A percentile compares a stretch with the other conserved stretches of the same genome.
Evolutionary conservation across 225 moss, liverwort and hornwort species (phyloP).

Genomic region (Polytrichum formosum): DNA sequence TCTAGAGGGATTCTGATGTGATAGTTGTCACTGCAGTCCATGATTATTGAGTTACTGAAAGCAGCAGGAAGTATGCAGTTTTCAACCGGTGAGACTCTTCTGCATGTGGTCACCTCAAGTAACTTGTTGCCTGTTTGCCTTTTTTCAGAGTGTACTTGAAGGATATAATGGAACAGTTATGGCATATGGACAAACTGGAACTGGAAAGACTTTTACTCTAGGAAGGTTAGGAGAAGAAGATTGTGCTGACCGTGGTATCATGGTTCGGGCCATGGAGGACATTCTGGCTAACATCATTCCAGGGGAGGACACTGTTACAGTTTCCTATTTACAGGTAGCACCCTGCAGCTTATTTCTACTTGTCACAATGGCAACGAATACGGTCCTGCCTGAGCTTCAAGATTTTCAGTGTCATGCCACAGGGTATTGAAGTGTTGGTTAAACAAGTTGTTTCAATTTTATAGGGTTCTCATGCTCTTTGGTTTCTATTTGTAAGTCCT

Average conservation of each 20-base stretch:
- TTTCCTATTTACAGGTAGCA: constrained; percentile 80
- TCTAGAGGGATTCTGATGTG: too few species aligned
- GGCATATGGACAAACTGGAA: constrained; percentile 94
- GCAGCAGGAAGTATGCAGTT: too few species aligned
- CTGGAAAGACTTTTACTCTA: constrained; percentile 84
- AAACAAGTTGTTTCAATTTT: too few species aligned
- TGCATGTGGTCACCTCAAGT: neutral
- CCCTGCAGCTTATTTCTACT: neutral
- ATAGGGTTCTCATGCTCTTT: too few species aligned
- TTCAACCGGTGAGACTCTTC: too few species aligned
- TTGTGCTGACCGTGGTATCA: constrained; percentile 81
- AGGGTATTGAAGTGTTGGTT: too few species aligned
- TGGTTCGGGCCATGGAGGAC: constrained; percentile 96
- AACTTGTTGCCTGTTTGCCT: neutral
- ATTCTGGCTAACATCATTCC: constrained; percentile 64
- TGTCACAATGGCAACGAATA: too few species aligned
- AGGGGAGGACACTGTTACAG: constrained; percentile 72
- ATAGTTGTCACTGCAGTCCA: too few species aligned
- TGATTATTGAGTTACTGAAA: too few species aligned
- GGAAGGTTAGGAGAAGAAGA: constrained; percentile 84
- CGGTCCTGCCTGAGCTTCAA: too few species aligned
- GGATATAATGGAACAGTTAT: constrained; percentile 92
- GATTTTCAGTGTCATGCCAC: too few species aligned
- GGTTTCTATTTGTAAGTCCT: too few species aligned
- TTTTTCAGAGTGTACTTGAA: constrained; percentile 75